These are phyloP conservation scores for Eucalyptus tenuipes DNA, from an alignment of 345 rosid genomes.

Conservation along the genomic window DNA sequence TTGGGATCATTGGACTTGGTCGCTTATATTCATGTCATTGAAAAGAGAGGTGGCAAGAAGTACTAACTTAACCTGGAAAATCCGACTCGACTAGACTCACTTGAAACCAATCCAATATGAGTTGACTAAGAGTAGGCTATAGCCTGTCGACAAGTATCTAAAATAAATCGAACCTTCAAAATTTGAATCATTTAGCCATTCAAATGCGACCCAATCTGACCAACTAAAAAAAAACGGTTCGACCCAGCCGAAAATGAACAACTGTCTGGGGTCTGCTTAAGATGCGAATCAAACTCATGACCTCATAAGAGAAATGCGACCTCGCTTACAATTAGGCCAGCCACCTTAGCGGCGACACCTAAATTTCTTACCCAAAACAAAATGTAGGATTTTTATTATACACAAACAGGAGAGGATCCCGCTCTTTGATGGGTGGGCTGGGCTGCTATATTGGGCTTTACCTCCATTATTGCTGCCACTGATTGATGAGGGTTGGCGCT, in stretches of 20 bases:
- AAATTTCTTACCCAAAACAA: background rate
- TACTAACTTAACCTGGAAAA: background rate
- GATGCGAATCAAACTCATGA: background rate
- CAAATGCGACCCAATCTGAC: background rate
- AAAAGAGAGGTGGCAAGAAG: background rate
- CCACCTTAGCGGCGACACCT: background rate
- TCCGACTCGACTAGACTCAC: background rate
- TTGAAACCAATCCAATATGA: background rate
- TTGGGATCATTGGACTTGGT: background rate
- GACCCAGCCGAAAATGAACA: rapidly evolving
- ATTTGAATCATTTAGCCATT: background rate
- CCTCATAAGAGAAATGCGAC: background rate
- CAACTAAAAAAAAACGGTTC: rapidly evolving
- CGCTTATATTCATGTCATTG: background rate
- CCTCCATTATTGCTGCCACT: background rate
- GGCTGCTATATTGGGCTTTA: background rate
- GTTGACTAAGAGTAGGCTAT: background rate
- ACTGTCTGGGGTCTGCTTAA: rapidly evolving
- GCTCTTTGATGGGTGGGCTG: background rate
- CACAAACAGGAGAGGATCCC: background rate
- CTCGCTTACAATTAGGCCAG: background rate
- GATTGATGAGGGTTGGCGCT: background rate
- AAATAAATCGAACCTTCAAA: background rate
- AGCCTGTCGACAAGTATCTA: background rate
- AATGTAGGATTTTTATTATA: background rate